Evolutionary conservation across 352 stramenopile species (phyloP).

Genomic region (Globisporangium iwayamae): DNA sequence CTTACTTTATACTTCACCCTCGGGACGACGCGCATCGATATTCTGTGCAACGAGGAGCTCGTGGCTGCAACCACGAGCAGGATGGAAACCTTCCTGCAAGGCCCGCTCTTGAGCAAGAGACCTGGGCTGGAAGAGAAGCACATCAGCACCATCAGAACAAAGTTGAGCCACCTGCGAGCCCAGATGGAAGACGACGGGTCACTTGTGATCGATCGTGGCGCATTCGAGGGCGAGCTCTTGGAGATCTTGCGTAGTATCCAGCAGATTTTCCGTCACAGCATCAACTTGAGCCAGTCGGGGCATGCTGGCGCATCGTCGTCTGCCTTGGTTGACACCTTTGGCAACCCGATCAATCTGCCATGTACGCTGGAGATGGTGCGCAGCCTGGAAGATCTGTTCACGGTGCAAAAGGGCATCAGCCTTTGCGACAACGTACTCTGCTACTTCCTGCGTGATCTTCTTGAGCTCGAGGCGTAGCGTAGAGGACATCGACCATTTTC

Average conservation of each 20-base stretch:
- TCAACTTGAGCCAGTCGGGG: background rate
- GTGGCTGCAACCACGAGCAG: constrained; percentile 19
- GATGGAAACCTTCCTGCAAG: constrained; percentile 46
- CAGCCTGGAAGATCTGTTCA: constrained; percentile 50
- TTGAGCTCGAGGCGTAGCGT: constrained; percentile 24
- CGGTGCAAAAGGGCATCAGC: constrained; percentile 32
- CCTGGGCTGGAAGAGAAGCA: constrained; percentile 24
- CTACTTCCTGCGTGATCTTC: constrained; percentile 68
- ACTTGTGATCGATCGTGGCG: constrained; percentile 37
- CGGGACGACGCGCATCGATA: constrained; percentile 41
- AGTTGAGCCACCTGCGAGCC: constrained; percentile 42
- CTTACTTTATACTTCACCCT: constrained; percentile 62
- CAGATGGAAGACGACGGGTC: constrained; percentile 69
- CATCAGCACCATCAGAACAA: constrained; percentile 27
- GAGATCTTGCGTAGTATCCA: constrained; percentile 34
- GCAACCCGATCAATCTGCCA: constrained; percentile 34
- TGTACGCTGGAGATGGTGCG: constrained; percentile 47
- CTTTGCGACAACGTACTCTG: constrained; percentile 55
- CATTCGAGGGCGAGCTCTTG: constrained; percentile 30
- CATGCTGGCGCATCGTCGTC: background rate
- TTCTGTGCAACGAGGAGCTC: constrained; percentile 20
- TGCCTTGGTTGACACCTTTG: constrained; percentile 37
- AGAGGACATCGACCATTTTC: background rate
- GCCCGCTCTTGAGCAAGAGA: constrained; percentile 51
- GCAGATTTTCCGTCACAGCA: constrained; percentile 26